These are phyloP conservation scores for Naganishia albida DNA, from an alignment of 1,284 basidiomycete genomes.

Conservation along the genomic window DNA sequence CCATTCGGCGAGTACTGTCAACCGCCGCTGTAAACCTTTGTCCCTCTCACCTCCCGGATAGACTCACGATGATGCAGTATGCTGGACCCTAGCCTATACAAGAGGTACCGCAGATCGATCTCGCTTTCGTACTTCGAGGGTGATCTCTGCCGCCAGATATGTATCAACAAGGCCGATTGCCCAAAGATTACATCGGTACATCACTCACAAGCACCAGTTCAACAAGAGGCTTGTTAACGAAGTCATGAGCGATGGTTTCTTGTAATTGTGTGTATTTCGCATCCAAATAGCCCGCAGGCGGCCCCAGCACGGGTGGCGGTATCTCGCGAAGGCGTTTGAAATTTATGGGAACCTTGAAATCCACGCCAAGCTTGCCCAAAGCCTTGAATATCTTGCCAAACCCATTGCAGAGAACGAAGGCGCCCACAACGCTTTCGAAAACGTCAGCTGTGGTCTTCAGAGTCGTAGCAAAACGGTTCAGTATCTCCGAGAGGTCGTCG, in stretches of 20 bases:
- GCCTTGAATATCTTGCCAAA: not conserved
- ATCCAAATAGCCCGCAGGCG: not conserved
- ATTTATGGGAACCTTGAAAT: constrained; percentile 4
- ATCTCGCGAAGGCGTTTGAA: not conserved
- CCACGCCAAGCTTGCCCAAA: constrained; percentile 10
- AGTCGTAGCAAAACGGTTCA: too few species aligned
- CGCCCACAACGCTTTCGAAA: constrained; percentile 20
- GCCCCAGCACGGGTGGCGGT: not conserved
- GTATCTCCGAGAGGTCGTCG: too few species aligned
- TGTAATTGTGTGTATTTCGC: not conserved
- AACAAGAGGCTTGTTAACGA: not conserved
- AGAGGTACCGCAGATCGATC: not conserved
- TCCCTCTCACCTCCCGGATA: not conserved
- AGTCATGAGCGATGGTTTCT: not conserved
- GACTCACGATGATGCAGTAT: constrained; percentile 15
- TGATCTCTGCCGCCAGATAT: not conserved
- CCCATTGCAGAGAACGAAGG: constrained; percentile 7
- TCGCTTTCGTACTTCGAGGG: not conserved
- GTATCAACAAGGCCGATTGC: not conserved
- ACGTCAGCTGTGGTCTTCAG: constrained; percentile 14
- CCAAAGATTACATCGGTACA: not conserved
- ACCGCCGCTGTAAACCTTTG: not conserved
- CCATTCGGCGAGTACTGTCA: constrained; percentile 21
- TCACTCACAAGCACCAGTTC: constrained; percentile 2
- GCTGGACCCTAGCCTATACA: constrained; percentile 2